phyloP scores from a whole-genome alignment of 176 grass and related monocot species.

The Carex littledalei region DNA sequence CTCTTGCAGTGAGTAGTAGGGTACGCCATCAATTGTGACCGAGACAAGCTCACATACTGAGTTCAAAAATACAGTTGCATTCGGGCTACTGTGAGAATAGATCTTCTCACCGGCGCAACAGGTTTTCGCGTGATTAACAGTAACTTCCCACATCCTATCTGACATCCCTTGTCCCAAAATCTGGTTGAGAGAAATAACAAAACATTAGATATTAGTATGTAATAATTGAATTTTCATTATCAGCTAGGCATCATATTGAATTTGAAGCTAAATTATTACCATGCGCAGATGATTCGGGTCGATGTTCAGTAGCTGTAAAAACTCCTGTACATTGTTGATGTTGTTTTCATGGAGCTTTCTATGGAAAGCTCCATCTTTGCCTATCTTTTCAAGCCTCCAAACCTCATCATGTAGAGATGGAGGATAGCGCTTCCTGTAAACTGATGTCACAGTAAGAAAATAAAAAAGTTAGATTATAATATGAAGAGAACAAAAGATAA shows the following conservation, averaged over 20 bases:
- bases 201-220: conserved; percentile 3
- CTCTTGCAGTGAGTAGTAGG: conserved; percentile 19
- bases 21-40: conserved; percentile 13
- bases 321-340: conserved; percentile 53
- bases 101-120: conserved; percentile 46
- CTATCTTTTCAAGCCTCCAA: conserved; percentile 80
- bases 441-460: too few species aligned
- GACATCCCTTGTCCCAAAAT: conserved; percentile 78
- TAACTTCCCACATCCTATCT: conserved; percentile 68
- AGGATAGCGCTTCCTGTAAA: conserved; percentile 85
- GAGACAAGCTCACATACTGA: conserved; percentile 32
- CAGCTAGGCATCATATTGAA: too few species aligned
- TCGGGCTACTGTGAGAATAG: conserved; percentile 12
- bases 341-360: conserved; percentile 17
- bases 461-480: background rate
- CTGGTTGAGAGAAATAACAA: conserved; percentile 22
- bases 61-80: conserved; percentile 43
- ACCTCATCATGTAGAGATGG: conserved; percentile 59
- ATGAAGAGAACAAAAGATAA: background rate
- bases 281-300: conserved; percentile 33
- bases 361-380: conserved; percentile 77
- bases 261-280: conserved; percentile 13
- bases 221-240: background rate
- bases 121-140: conserved; percentile 40
- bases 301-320: conserved; percentile 34